Base-by-base conservation (phyloP, 1,284 basidiomycete species). In the Psilocybe mexicana region DNA sequence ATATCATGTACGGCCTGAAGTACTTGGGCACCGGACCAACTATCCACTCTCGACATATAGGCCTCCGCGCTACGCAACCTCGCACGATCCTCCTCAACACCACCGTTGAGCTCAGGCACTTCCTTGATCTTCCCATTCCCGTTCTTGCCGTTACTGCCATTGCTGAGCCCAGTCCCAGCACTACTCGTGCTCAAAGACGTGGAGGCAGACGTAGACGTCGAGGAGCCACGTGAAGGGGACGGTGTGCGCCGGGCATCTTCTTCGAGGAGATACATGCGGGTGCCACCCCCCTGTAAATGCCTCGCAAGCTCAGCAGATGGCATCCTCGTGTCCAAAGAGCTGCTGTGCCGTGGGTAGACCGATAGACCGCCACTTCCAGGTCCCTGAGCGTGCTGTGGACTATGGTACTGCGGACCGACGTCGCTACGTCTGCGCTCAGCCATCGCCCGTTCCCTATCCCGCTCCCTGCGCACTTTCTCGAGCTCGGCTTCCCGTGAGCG, bases 1-100 rank as follows among this genome's bases (percentile, higher is more conserved):
- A 91, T 77, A 66, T 91, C 88, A 63, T 88, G 85, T n/a, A 91
- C 82, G 5, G 87, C 83, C 67, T 90, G 87, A 54, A 90, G 80
- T 68, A 90, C 79, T 66, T 90, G 87, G 1, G 86, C 85, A 23
- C 88, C 88, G 2, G 87, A 88, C 86, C 85, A 89, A 43, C 77
- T 77, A 71, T 90, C 88, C 28, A 81, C 85, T 63, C 88, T 85
- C 12, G 87, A 88, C 70, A 90, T 77, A 71, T 85, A 90, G 24
- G 79, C 75, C 66, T 90, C 88, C 58, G 77, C 72, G 64, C 81
- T 82, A 57, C 80, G 81, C 30, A 77, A 64, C 38, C 82, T 82
- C 26, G 81, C 82, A 25, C 72, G 76, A 45, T 80, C 80, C 67
- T 84, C 82, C 30, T 79, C 77, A 0, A 72, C 18, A 33, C 18